These are phyloP conservation scores for Discostella stelligeroides DNA, from an alignment of 108 stramenopile genomes.

Conservation along the genomic window DNA sequence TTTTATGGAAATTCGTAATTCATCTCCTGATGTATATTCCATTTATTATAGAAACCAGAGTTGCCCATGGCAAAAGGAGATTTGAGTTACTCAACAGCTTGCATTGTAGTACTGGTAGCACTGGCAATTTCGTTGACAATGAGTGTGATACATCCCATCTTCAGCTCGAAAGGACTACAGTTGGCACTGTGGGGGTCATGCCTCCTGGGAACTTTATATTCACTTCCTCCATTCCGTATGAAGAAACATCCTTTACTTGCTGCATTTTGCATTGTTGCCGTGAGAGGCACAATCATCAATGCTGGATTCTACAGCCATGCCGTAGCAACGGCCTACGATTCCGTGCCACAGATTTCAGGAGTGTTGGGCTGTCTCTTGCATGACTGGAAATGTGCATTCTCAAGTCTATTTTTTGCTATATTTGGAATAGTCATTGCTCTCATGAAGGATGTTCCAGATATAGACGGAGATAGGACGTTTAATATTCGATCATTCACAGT, in stretches of 20 bases:
- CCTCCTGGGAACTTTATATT: constrained; percentile 90
- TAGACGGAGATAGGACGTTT: constrained; percentile 68
- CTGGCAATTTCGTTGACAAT: constrained; percentile 62
- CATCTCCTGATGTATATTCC: not conserved
- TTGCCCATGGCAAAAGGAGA: constrained; percentile 90
- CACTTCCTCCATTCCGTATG: constrained; percentile 81
- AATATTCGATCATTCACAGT: constrained; percentile 85
- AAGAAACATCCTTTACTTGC: constrained; percentile 95
- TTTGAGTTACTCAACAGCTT: constrained; percentile 62
- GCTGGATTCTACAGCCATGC: constrained; percentile 84
- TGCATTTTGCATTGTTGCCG: constrained; percentile 93
- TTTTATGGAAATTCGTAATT: not conserved
- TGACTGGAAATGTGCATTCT: constrained; percentile 62
- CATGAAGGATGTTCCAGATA: constrained; percentile 93
- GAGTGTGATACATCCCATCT: constrained; percentile 63
- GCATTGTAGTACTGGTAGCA: constrained; percentile 55
- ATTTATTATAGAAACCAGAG: constrained; percentile 70
- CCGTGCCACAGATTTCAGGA: constrained; percentile 21
- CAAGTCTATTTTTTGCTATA: constrained; percentile 81
- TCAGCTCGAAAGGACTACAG: constrained; percentile 65
- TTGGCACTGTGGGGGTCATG: constrained; percentile 86
- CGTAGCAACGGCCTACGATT: constrained; percentile 59
- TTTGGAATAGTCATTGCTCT: constrained; percentile 88
- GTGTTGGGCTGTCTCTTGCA: constrained; percentile 59
- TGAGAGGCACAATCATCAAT: constrained; percentile 93